Base-by-base conservation (phyloP, 78 protist genomes). In the Monosiga brevicollis region DNA sequence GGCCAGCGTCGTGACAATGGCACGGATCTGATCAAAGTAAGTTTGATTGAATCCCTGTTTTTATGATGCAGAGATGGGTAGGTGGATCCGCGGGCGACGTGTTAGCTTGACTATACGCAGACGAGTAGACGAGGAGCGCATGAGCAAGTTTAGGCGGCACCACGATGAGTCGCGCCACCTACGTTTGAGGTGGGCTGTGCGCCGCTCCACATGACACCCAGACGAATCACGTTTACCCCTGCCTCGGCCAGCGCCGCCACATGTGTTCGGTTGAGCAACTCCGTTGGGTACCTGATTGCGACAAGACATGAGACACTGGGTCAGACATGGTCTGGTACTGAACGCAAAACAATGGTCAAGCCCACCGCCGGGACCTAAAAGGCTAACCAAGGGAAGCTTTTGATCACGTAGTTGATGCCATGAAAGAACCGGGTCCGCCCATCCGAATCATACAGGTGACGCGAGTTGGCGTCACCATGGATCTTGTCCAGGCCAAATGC, bases 161-260 rank as follows among this genome's bases (percentile, higher is more conserved):
- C n/a, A n/a, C n/a, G n/a, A n/a, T n/a, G n/a, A n/a, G n/a, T n/a
- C n/a, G n/a, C n/a, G n/a, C n/a, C n/a, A n/a, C n/a, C n/a, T n/a
- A n/a, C n/a, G n/a, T n/a, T n/a, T n/a, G n/a, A n/a, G 11, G 35
- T 84, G 25, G 94, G 95, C 37, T 86, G 88, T 9, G 87, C 91
- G 9, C 96, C 97, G 9, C 90, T 85, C 95, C 95, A 93, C 87
- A 87, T 75, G n/a, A 84, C 70, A 23, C 92, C 93, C 15, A 93
- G 86, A 25, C 97, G 84, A 82, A 95, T 82, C 1, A 54, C 88
- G 77, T 84, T 91, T 74, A 91, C 79, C 36, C 97, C 96, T 83
- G 86, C 79, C 35, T 2, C 62, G 26, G 34, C 73, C 11, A 93
- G 41, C 35, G 79, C 75, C n/a, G 82, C 73, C 32, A 81, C 70